Base-by-base conservation (phyloP, 1,139 yeast genomes). In the Geotrichum histeridarum region DNA sequence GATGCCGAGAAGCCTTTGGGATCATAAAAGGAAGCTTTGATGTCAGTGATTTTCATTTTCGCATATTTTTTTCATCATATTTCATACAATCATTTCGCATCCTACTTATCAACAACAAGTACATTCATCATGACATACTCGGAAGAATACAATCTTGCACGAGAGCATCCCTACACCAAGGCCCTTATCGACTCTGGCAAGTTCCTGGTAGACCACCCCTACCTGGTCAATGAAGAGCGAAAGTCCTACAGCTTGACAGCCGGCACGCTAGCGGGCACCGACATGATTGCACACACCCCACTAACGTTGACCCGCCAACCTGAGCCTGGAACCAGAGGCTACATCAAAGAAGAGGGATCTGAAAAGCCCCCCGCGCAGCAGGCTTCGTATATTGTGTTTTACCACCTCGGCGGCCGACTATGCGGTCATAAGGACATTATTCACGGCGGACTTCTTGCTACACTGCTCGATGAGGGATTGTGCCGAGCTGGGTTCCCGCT, bases 361-460 rank as follows among this genome's bases (percentile, higher is more conserved):
- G 46, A 35, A 8, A 12, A 36, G 17, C 41, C 50, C 22, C 38
- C 38, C 8, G 42, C 51, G 2, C 59, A 60, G 22, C 54, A 51
- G 9, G 58, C 64, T 4, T 66, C 64, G 48, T 47, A 65, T 42
- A 54, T 54, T 36, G 65, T 63, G 7, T 83, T 86, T 64, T 83
- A 83, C 64, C 89, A 87, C 62, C 69, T 90, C 50, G 97, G 97
- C 0, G 68, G 73, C 3, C 76, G 78, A 47, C 69, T 91, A 39
- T 76, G 83, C 8, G 86, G 87, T 48, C 81, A 82, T 59, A 86
- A 82, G 57, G 89, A 89, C 0, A 81, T 82, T 53, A 79, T 93
- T 35, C 98, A 93, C 65, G 91, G 93, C 61, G 99, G 99, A 0
- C 76, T 91, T 4, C 72, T 91, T 1, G 81, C 96, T 1, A 84